Evolutionary conservation across 176 grass and related monocot species (phyloP).

Genomic region (Zoysia pacifica): DNA sequence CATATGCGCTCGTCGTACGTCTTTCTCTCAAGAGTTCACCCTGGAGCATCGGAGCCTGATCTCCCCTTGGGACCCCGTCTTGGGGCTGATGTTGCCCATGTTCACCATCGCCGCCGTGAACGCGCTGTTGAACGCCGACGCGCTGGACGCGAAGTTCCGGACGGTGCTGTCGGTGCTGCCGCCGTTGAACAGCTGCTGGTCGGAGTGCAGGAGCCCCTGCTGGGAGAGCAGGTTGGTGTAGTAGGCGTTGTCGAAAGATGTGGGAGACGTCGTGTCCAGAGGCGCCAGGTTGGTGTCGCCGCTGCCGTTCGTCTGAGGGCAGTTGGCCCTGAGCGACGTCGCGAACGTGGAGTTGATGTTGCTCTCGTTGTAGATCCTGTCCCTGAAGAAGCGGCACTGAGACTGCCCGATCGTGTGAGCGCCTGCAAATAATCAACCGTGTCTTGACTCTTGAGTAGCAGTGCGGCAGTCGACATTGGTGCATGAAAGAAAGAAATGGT

Average conservation of each 20-base stretch:
- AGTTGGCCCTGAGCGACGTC: conserved; percentile 53
- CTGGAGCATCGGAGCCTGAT: conserved; percentile 43
- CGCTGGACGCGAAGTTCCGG: conserved; percentile 42
- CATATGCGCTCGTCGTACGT: too few species aligned
- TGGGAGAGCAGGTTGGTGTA: conserved; percentile 57
- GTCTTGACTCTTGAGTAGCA: not conserved
- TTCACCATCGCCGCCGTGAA: conserved; percentile 54
- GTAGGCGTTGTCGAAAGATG: conserved; percentile 55
- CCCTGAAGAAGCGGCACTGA: conserved; percentile 55
- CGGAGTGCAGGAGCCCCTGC: conserved; percentile 65
- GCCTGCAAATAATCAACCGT: conserved; percentile 20
- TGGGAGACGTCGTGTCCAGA: conserved; percentile 38
- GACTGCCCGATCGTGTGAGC: conserved; percentile 74
- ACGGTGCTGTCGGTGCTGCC: conserved; percentile 55
- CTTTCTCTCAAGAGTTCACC: not conserved
- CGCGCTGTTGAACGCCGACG: conserved; percentile 39
- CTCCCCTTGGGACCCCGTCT: conserved; percentile 35
- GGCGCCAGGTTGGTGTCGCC: conserved; percentile 62
- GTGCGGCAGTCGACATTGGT: too few species aligned
- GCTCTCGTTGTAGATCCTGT: conserved; percentile 68
- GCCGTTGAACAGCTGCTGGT: conserved; percentile 70
- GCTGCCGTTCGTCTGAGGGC: conserved; percentile 12
- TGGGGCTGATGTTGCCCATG: conserved; percentile 43
- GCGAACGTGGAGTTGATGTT: conserved; percentile 52
- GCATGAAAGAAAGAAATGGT: not conserved